phyloP scores from a whole-genome alignment of 1,139 yeast genomes.

The Saccharomyces hybrid region DNA sequence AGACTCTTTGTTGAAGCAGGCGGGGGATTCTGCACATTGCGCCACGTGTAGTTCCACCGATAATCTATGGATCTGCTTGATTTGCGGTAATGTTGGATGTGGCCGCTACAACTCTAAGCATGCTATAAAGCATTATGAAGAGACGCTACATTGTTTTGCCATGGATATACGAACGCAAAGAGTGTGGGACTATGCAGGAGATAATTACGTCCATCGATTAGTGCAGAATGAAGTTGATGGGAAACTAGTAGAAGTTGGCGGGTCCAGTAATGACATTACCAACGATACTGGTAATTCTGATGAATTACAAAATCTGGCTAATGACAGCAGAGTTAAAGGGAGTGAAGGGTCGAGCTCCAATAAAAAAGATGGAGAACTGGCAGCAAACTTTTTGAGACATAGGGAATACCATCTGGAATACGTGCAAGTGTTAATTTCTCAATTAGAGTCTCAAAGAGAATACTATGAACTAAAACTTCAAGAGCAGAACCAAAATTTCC shows the following conservation, averaged over 20 bases:
- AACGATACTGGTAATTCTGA: not conserved
- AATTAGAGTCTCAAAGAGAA: conserved; percentile 82
- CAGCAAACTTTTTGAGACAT: conserved; percentile 37
- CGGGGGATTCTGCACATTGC: conserved; percentile 31
- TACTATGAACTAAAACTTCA: conserved; percentile 61
- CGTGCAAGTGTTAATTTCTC: conserved; percentile 69
- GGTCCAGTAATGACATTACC: conserved; percentile 8
- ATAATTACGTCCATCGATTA: conserved; percentile 80
- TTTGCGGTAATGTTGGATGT: conserved; percentile 87
- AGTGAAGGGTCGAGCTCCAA: conserved; percentile 10
- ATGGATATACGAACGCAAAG: conserved; percentile 82
- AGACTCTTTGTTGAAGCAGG: conserved; percentile 29
- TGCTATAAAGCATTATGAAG: conserved; percentile 72
- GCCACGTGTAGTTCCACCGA: conserved; percentile 49
- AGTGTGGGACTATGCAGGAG: conserved; percentile 95
- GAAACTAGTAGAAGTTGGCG: conserved; percentile 58
- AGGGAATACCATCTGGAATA: conserved; percentile 65
- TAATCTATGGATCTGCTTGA: conserved; percentile 82
- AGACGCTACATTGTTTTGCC: conserved; percentile 81
- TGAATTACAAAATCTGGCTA: not conserved
- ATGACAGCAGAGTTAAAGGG: conserved; percentile 3
- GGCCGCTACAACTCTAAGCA: conserved; percentile 85
- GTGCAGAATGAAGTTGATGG: conserved; percentile 83
- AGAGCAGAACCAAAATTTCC: conserved; percentile 25
- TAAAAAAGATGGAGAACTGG: conserved; percentile 17